Conservation (phyloP, 192 early-diverging fungal genomes). For the Coemansia sp. region DNA sequence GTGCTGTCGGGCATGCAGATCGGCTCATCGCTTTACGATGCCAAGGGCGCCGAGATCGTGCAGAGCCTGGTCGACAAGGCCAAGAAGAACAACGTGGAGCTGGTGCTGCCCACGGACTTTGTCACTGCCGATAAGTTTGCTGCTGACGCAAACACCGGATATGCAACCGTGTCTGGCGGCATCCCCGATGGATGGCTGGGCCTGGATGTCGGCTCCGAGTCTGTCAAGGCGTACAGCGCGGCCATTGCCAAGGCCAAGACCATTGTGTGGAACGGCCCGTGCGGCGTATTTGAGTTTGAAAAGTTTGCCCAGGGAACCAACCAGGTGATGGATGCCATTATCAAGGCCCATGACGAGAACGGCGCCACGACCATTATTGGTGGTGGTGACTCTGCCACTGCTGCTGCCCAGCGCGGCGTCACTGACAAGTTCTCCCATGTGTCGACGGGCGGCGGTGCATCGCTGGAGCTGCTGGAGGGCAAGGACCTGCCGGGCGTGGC, state of each 20-base stretch:
- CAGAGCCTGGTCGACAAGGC: slow-evolving; percentile 82
- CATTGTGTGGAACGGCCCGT: slow-evolving; percentile 97
- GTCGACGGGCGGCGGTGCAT: slow-evolving; percentile 94
- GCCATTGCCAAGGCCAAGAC: slow-evolving; percentile 80
- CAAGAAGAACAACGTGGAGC: slow-evolving; percentile 80
- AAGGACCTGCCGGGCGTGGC: slow-evolving; percentile 80
- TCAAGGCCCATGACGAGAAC: slow-evolving; percentile 70
- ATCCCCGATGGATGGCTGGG: slow-evolving; percentile 91
- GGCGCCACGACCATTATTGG: slow-evolving; percentile 92
- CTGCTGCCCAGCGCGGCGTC: slow-evolving; percentile 80
- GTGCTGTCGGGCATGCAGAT: slow-evolving; percentile 82
- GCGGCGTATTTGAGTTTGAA: slow-evolving; percentile 98
- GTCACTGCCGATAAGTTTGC: slow-evolving; percentile 85
- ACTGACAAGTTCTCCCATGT: slow-evolving; percentile 91
- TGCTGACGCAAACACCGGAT: slow-evolving; percentile 75
- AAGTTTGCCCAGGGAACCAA: slow-evolving; percentile 87
- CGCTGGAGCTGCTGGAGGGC: slow-evolving; percentile 94
- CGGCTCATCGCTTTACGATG: slow-evolving; percentile 89
- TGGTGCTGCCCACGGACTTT: slow-evolving; percentile 90
- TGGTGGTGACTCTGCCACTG: slow-evolving; percentile 97
- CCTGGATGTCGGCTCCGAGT: slow-evolving; percentile 84
- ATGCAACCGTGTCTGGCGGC: slow-evolving; percentile 83
- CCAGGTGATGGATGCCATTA: slow-evolving; percentile 79
- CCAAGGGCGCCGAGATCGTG: slow-evolving; percentile 82
- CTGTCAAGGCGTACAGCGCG: slow-evolving; percentile 67